Conservation (phyloP, 805 yeast genomes). For the Wickerhamiella alocasiicola region DNA sequence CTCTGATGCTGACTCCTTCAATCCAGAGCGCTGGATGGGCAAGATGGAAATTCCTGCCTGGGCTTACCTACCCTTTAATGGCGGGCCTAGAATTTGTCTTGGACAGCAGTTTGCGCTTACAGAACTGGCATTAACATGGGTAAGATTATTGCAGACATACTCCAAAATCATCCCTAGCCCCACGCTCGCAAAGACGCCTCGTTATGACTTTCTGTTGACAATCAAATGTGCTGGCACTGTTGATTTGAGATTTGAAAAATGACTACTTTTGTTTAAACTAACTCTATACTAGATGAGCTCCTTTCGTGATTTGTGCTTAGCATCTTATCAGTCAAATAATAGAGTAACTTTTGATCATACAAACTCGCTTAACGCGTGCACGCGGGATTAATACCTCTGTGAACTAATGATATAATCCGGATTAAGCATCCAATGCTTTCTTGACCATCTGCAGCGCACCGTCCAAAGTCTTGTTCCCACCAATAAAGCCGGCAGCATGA, state of each 20-base stretch:
- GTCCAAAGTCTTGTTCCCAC: conserved; percentile 76
- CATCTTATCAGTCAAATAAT: no score
- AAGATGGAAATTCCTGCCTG: conserved; percentile 29
- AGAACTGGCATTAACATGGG: conserved; percentile 27
- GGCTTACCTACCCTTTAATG: conserved; percentile 42
- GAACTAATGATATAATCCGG: no score
- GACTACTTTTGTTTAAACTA: no score
- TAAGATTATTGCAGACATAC: conserved; percentile 11
- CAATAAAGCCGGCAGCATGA: conserved; percentile 93
- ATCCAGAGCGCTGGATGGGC: conserved; percentile 30
- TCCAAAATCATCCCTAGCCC: neutral
- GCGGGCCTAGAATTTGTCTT: conserved; percentile 44
- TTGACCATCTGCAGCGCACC: conserved; percentile 67
- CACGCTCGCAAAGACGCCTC: conserved; percentile 1
- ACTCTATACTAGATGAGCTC: no score
- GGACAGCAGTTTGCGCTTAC: conserved; percentile 48
- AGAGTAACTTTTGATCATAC: no score
- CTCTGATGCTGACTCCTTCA: conserved; percentile 30
- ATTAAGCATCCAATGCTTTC: conserved; percentile 24
- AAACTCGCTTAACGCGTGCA: no score
- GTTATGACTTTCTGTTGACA: conserved; percentile 1
- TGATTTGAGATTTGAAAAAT: neutral
- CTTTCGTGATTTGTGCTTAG: no score
- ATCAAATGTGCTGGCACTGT: conserved; percentile 2
- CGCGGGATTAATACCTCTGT: no score